phyloP scores from a whole-genome alignment of 768 basidiomycete species.

The Psilocybe sp. region DNA sequence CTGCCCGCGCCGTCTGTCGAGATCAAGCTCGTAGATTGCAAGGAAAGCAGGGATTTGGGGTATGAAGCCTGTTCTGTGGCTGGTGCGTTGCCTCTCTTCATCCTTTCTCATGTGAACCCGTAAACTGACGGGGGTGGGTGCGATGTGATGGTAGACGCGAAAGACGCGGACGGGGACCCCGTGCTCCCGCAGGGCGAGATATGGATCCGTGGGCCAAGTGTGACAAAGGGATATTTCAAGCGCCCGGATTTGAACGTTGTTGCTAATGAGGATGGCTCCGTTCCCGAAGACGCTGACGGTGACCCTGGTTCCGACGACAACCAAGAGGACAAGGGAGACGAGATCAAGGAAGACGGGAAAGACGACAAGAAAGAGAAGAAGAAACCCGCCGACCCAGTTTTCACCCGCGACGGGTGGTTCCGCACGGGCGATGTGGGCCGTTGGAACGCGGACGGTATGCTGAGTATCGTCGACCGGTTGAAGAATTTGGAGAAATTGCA shows the following conservation, averaged over 20 bases:
- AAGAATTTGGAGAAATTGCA: conserved; percentile 88
- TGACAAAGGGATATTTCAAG: conserved; percentile 85
- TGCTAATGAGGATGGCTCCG: too few species aligned
- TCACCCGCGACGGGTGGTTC: conserved; percentile 84
- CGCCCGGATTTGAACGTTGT: conserved; percentile 68
- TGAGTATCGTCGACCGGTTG: conserved; percentile 78
- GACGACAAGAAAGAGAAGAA: too few species aligned
- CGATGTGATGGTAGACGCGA: too few species aligned
- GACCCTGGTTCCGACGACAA: too few species aligned
- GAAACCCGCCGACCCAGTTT: conserved; percentile 33
- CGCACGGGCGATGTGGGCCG: conserved; percentile 88
- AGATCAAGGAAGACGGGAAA: conserved; percentile 16
- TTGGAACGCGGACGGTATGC: conserved; percentile 87
- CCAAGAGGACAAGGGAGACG: conserved; percentile 38
- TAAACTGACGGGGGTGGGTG: too few species aligned
- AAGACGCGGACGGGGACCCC: conserved; percentile 8
- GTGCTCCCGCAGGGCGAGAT: conserved; percentile 75
- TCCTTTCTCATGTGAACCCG: too few species aligned
- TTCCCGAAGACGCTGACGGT: too few species aligned
- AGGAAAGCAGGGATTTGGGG: conserved; percentile 77
- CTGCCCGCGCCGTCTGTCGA: conserved; percentile 79
- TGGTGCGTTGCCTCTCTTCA: too few species aligned
- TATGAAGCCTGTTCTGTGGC: conserved; percentile 47
- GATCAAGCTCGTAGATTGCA: conserved; percentile 75
- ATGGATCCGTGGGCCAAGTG: conserved; percentile 72